A percentile compares a stretch with the other conserved stretches of the same genome.
These are phyloP conservation scores for Fonsecaea erecta DNA, from an alignment of 2,329 filamentous ascomycete species.

Conservation along the genomic window DNA sequence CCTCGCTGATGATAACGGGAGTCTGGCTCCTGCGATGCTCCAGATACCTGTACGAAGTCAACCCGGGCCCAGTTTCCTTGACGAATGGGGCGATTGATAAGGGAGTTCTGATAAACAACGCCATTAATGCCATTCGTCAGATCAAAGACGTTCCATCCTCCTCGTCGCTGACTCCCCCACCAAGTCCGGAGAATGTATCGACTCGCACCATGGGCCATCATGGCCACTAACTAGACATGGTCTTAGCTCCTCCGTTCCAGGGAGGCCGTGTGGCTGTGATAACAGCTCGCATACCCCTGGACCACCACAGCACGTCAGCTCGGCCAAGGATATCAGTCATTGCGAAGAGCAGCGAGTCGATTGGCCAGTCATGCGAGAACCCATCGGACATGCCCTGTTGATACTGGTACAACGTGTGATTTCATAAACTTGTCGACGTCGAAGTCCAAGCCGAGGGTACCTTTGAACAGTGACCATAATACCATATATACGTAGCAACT, in stretches of 20 bases:
- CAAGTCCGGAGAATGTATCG: neutral
- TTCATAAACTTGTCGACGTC: constrained; percentile 3
- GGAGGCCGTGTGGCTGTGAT: neutral
- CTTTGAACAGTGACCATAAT: neutral
- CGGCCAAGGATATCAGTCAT: constrained; percentile 15
- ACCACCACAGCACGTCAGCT: neutral
- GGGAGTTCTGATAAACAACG: neutral
- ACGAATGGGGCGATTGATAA: neutral
- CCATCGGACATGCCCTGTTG: neutral
- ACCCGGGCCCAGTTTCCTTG: neutral
- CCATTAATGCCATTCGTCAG: neutral
- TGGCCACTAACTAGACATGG: neutral
- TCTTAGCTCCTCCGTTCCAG: neutral
- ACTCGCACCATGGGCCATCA: neutral
- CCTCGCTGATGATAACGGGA: neutral
- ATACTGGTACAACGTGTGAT: neutral
- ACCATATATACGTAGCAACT: too few relatives aligned
- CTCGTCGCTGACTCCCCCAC: neutral
- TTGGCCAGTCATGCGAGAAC: neutral
- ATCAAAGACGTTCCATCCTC: neutral
- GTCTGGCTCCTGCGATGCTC: neutral
- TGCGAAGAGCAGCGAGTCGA: neutral
- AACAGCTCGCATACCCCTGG: neutral
- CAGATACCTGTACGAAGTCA: neutral
- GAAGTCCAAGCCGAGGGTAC: neutral